A percentile compares a stretch with the other conserved stretches of the same genome.
Evolutionary conservation across 176 grass and related monocot species (phyloP).

Genomic region (Tillandsia fasciculata): DNA sequence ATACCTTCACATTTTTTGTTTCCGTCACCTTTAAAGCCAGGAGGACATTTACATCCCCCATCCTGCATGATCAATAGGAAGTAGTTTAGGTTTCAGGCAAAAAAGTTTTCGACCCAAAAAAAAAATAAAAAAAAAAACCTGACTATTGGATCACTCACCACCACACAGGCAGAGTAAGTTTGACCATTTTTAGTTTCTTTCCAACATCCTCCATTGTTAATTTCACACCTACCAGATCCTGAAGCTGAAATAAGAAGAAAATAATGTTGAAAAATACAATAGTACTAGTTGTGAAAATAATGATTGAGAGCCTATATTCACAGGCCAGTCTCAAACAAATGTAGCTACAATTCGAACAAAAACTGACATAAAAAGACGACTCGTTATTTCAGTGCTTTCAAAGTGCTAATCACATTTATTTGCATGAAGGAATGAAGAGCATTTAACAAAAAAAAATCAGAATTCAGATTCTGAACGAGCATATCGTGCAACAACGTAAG

Average conservation of each 20-base stretch:
- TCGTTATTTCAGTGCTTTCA: too few relatives aligned
- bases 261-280: neutral
- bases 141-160: conserved; percentile 44
- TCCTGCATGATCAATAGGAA: conserved; percentile 33
- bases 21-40: conserved; percentile 80
- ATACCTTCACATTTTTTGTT: conserved; percentile 76
- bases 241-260: conserved; percentile 48
- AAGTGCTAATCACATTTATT: too few relatives aligned
- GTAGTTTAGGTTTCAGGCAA: neutral
- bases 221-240: conserved; percentile 66
- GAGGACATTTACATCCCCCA: conserved; percentile 78
- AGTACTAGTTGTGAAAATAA: neutral
- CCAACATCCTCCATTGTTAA: conserved; percentile 96
- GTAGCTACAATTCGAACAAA: neutral
- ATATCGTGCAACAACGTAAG: neutral
- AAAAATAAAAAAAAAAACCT: neutral
- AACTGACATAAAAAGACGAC: too few relatives aligned
- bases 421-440: too few relatives aligned
- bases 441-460: neutral
- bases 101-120: conserved; percentile 7
- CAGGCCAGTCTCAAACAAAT: neutral
- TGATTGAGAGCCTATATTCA: neutral
- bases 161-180: conserved; percentile 70
- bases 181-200: conserved; percentile 54
- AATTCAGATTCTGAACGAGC: conserved; percentile 4